Conservation (phyloP, 1,284 basidiomycete genomes). For the Porodaedalea pini region DNA sequence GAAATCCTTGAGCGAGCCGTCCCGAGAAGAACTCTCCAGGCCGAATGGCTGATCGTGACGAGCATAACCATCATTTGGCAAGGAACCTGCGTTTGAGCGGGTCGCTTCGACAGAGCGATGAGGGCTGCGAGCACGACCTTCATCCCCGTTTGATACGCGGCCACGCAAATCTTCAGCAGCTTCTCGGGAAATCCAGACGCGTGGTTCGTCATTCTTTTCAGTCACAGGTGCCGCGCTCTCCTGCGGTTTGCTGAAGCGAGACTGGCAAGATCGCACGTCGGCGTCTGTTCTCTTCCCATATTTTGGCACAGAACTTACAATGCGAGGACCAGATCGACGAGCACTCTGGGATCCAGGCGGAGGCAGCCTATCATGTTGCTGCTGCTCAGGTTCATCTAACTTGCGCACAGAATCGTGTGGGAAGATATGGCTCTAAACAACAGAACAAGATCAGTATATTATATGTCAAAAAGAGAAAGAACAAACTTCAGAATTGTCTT, state of each 20-base stretch:
- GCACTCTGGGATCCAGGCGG: not conserved
- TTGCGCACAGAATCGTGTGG: not conserved
- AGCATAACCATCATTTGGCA: not conserved
- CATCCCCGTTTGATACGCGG: not conserved
- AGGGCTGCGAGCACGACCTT: not conserved
- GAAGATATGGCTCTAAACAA: not conserved
- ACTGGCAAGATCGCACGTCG: not conserved
- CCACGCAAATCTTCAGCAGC: not conserved
- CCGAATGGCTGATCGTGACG: not conserved
- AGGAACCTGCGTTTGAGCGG: too few species aligned
- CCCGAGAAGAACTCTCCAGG: not conserved
- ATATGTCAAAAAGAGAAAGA: not conserved
- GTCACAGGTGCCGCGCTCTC: not conserved
- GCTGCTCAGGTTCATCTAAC: not conserved
- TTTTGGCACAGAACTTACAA: not conserved
- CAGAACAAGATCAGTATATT: not conserved
- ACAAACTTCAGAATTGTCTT: not conserved
- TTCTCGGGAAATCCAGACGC: conserved; percentile 16
- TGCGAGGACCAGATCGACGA: conserved; percentile 9
- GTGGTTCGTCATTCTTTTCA: not conserved
- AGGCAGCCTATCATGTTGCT: not conserved
- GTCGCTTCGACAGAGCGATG: not conserved
- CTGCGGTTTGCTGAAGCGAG: conserved; percentile 12
- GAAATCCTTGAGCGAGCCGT: not conserved
- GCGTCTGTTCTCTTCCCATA: not conserved